Conservation (phyloP, 2,329 filamentous ascomycete genomes). For the Helotiales sp. region DNA sequence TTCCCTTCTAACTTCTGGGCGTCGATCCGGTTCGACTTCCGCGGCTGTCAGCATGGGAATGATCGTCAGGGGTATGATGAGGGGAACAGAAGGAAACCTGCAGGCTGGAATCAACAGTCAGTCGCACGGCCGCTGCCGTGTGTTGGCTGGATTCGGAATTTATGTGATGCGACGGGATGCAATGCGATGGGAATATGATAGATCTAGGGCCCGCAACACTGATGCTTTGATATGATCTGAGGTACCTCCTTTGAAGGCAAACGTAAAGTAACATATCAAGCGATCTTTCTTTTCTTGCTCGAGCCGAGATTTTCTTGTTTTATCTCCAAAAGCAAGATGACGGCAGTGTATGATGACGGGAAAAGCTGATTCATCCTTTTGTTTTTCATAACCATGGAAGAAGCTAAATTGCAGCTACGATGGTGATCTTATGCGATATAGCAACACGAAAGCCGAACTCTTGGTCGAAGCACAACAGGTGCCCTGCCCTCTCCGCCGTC, state of each 20-base stretch:
- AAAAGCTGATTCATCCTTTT: neutral
- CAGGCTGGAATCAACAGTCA: too few relatives aligned
- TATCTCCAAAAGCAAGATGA: neutral
- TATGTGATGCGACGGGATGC: neutral
- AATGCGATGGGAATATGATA: too few relatives aligned
- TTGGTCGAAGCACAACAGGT: neutral
- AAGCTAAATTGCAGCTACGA: neutral
- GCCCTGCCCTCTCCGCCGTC: neutral
- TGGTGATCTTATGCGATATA: neutral
- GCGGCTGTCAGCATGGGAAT: constrained; percentile 9
- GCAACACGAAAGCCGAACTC: neutral
- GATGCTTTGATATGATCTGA: neutral
- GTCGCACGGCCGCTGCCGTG: neutral
- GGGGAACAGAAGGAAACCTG: neutral
- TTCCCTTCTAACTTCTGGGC: neutral
- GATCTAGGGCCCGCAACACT: neutral
- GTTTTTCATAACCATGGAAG: too few relatives aligned
- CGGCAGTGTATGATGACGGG: neutral
- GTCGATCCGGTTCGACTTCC: constrained; percentile 21
- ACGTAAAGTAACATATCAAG: neutral
- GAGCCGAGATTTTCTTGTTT: neutral
- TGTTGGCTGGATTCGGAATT: neutral
- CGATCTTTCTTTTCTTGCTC: neutral
- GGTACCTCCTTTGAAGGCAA: neutral
- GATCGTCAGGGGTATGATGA: constrained; percentile 17